Evolutionary conservation across 495 filamentous ascomycete genomes (phyloP).

Genomic region (Aspergillus conjunctus): DNA sequence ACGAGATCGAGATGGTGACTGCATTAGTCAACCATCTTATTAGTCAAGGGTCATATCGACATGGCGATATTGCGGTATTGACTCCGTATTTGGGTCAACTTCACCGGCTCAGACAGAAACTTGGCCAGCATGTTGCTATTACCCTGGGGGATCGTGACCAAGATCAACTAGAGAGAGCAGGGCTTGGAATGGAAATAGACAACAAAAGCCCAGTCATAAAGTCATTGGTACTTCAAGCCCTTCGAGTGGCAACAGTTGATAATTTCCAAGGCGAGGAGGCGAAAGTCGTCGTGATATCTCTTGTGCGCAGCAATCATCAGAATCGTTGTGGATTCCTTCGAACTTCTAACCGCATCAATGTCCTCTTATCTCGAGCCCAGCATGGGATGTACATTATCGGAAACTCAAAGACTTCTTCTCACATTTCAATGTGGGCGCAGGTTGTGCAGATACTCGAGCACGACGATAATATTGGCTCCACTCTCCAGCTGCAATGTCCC

Average conservation of each 20-base stretch:
- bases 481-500: constrained; percentile 63
- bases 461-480: constrained; percentile 53
- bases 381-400: constrained; percentile 89
- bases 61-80: constrained; percentile 73
- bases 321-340: constrained; percentile 71
- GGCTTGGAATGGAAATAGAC: constrained; percentile 34
- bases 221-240: constrained; percentile 57
- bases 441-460: constrained; percentile 58
- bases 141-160: constrained; percentile 67
- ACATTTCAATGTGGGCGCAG: constrained; percentile 69
- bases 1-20: constrained; percentile 66
- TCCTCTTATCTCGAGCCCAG: constrained; percentile 68
- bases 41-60: constrained; percentile 65
- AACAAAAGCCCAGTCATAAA: constrained; percentile 3
- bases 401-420: constrained; percentile 58
- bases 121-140: constrained; percentile 60
- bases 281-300: constrained; percentile 77
- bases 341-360: constrained; percentile 79
- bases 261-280: constrained; percentile 87
- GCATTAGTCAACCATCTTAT: constrained; percentile 72
- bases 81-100: constrained; percentile 80
- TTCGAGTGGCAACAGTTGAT: constrained; percentile 80
- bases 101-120: constrained; percentile 54
- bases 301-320: constrained; percentile 71
- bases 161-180: constrained; percentile 58